Base-by-base conservation (phyloP, 257 asterid genomes). In the Gentiana macrophylla region DNA sequence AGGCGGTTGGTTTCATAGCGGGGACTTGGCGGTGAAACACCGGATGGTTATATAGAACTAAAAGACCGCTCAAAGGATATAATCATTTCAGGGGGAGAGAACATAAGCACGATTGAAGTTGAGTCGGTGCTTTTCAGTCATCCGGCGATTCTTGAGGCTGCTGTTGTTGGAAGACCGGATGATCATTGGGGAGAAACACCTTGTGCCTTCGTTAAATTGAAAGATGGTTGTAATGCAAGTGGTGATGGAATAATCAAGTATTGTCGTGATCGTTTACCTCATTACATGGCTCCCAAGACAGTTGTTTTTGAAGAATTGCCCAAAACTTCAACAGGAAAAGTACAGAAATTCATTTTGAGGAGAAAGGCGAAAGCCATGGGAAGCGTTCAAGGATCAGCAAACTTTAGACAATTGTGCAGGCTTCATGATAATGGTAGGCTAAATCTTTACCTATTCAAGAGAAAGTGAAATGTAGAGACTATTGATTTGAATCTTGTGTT, bases 131-230 rank as follows among this genome's bases (percentile, higher is more conserved):
- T 72, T 9, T 72, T 54, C 36, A 68, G 65, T 49, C 78, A 72
- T 72, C 78, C 71, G 48, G 73, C 65, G 0, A 62, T 67, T 45
- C 59, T 67, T 49, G 78, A 72, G 53, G 71, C 74, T 50, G 74
- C 71, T 33, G 78, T 72, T 13, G 74, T 72, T 8, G 78, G 53
- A 43, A 60, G 78, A 41, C 74, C 74, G 0, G 78, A 72, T 63
- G 70, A 72, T 53, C 38, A 72, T 38, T 72, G 78, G 78, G 74
- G 74, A 0, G 71, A 72, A 54, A 72, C 78, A 12, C 74, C 74
- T 46, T 72, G 77, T 59, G 78, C 78, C 4, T 72, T 72, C 55
- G 59, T 72, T 32, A 64, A 67, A 59, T 50, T 72, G 57, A 68
- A 72, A 44, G 68, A 72, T 8, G 78, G 65, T 12, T 48, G 34